These are phyloP conservation scores for Colletotrichum sp. DNA, from an alignment of 2,329 filamentous ascomycete species.

Conservation along the genomic window DNA sequence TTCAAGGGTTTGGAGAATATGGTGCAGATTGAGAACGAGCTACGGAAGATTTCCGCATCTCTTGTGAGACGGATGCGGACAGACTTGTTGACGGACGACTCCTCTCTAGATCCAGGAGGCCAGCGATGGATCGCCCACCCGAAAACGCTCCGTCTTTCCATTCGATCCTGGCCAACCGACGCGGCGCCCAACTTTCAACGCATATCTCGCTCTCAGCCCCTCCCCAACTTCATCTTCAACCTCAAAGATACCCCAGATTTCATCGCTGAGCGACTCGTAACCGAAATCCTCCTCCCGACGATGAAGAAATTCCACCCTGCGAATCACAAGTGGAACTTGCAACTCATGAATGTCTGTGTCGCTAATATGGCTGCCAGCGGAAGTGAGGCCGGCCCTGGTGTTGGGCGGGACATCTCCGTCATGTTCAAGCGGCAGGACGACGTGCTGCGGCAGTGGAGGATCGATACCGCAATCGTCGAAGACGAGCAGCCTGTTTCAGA, in stretches of 20 bases:
- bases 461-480: conserved; percentile 39
- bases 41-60: conserved; percentile 71
- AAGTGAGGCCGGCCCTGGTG: conserved; percentile 52
- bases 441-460: conserved; percentile 69
- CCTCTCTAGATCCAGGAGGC: conserved; percentile 33
- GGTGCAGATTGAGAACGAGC: conserved; percentile 68
- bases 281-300: conserved; percentile 71
- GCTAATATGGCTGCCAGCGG: conserved; percentile 77
- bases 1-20: conserved; percentile 75
- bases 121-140: conserved; percentile 78
- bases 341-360: conserved; percentile 84
- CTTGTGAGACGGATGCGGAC: conserved; percentile 79
- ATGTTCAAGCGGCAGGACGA: conserved; percentile 84
- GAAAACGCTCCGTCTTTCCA: conserved; percentile 80
- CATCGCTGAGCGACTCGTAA: conserved; percentile 71
- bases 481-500: conserved; percentile 23
- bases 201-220: conserved; percentile 74
- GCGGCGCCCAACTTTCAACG: conserved; percentile 68
- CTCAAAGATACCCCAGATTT: conserved; percentile 60
- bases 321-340: conserved; percentile 74
- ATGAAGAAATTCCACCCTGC: conserved; percentile 77
- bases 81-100: conserved; percentile 69
- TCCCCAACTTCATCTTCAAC: conserved; percentile 78
- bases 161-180: conserved; percentile 61
- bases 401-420: conserved; percentile 77